Evolutionary conservation across 331 rosid genomes (phyloP).

Genomic region (Telfairia occidentalis): DNA sequence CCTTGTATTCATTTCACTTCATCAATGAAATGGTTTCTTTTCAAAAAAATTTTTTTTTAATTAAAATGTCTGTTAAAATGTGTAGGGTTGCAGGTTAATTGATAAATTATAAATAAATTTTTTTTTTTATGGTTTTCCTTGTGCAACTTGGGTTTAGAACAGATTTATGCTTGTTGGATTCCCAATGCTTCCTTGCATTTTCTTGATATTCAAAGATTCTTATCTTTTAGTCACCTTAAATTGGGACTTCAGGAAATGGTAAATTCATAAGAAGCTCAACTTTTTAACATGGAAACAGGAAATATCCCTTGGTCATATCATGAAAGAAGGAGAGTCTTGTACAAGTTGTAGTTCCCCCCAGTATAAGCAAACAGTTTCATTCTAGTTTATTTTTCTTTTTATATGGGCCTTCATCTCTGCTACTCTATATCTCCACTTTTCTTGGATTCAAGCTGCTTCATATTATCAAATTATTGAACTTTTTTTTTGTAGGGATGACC

Average conservation of each 20-base stretch:
- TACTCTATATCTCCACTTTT: background rate
- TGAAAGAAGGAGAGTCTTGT: background rate
- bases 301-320: background rate
- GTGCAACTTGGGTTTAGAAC: background rate
- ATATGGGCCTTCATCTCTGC: background rate
- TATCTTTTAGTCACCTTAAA: background rate
- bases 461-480: slow-evolving; percentile 7
- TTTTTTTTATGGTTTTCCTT: background rate
- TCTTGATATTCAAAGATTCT: background rate
- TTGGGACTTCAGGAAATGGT: background rate
- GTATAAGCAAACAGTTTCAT: background rate
- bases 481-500: slow-evolving; percentile 49
- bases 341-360: background rate
- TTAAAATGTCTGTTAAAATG: background rate
- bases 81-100: background rate
- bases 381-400: background rate
- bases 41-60: too few relatives aligned
- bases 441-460: background rate
- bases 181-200: background rate
- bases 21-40: too few relatives aligned
- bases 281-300: background rate
- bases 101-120: background rate
- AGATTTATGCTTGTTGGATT: background rate
- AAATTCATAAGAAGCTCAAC: background rate
- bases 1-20: too few relatives aligned